These are phyloP conservation scores for Pichia californica DNA, from an alignment of 805 yeast species.

Conservation along the genomic window DNA sequence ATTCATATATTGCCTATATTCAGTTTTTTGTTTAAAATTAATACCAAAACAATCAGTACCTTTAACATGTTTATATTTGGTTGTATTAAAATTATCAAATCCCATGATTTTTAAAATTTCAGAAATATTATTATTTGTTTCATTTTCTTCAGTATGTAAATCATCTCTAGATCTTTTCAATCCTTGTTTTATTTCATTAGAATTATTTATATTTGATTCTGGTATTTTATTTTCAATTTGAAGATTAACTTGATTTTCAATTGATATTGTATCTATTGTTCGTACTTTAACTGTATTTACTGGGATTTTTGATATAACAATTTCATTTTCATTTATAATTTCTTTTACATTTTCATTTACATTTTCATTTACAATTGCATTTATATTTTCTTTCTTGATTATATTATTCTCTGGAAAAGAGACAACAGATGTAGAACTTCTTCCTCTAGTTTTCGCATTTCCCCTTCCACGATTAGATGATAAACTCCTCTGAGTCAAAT, in stretches of 20 bases:
- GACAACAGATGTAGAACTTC: too few species aligned
- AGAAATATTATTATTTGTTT: constrained; percentile 12
- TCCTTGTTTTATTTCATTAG: too few species aligned
- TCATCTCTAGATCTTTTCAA: constrained; percentile 4
- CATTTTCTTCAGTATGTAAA: constrained; percentile 4
- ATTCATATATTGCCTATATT: constrained; percentile 57
- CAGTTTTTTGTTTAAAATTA: constrained; percentile 32
- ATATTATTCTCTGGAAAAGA: too few species aligned
- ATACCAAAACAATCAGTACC: constrained; percentile 42
- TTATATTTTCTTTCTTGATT: too few species aligned
- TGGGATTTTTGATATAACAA: too few species aligned
- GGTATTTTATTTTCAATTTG: neutral
- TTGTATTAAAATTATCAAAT: constrained; percentile 45
- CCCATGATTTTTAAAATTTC: constrained; percentile 50
- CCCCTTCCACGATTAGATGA: neutral
- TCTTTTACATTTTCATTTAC: too few species aligned
- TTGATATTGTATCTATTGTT: too few species aligned
- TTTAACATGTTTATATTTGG: constrained; percentile 51
- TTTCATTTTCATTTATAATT: too few species aligned
- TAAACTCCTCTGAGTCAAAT: constrained; percentile 2
- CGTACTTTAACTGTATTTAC: too few species aligned
- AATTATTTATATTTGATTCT: too few species aligned
- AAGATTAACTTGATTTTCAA: too few species aligned
- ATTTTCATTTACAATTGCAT: too few species aligned
- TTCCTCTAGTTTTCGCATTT: neutral